Evolutionary conservation across 169 alveolate genomes (phyloP), one percentile per base, ranked within the genome.

Genomic region (Plasmodium relictum): DNA sequence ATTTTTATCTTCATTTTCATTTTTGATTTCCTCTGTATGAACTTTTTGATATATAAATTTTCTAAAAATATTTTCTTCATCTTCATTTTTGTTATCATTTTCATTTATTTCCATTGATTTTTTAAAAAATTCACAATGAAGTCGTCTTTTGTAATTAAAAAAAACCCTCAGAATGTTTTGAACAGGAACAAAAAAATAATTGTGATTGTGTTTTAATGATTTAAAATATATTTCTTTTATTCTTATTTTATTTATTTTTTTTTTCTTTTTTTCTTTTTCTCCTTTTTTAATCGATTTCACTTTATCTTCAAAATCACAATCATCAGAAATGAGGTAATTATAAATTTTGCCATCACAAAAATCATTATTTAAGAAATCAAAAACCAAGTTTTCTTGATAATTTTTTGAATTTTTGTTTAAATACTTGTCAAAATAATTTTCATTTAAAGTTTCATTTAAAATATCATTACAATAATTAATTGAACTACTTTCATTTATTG

Each of bases 151-250:
- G 24, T 24, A 65, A 7, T 78, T 63, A 18, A 52, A 78, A 65
- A 63, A 78, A 6, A 78, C 62, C 3, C 45, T 78, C 58, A 78
- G 6, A 62, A 78, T 78, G 18, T 44, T n/a, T 0, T 70, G 78
- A 6, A 63, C 16, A 12, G 89, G 70, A 8, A 78, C 78, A 42
- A 48, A 78, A 48, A 44, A 78, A 12, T 12, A 78, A 24, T 16
- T 78, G 26, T 22, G 4, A 14, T 78, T 78, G 56, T 78, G 42
- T 24, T 31, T 78, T 52, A 58, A 31, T 41, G 89, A 31, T 24
- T 78, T 66, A 20, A 78, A 78, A 41, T 78, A 54, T 44, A 78
- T 78, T 58, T 24, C 39, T 42, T 26, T n/a, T 63, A 48, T 63
- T 31, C 6, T 26, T 59, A 71, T 54, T 10, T 39, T 6, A n/a